Conservation (phyloP, 1,284 basidiomycete genomes). For the Ustilago sp. region DNA sequence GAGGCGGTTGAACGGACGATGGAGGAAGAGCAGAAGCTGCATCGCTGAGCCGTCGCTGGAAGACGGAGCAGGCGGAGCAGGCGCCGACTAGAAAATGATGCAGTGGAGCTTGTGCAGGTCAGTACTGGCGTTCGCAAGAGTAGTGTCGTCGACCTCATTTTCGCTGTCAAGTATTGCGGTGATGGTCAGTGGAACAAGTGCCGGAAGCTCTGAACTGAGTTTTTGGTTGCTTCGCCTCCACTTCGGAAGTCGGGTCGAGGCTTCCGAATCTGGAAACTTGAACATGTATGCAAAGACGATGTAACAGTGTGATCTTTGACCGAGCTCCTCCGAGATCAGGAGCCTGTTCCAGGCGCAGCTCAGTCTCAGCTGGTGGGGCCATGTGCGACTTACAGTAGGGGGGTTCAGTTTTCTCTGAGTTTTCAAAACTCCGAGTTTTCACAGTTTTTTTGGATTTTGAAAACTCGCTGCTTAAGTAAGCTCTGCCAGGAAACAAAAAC, state of each 20-base stretch:
- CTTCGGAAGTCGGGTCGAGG: slow-evolving; percentile 13
- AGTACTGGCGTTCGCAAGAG: neutral
- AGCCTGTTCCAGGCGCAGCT: too few relatives aligned
- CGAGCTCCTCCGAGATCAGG: neutral
- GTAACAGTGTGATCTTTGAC: slow-evolving; percentile 1
- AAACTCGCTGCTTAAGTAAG: too few relatives aligned
- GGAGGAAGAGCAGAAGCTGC: slow-evolving; percentile 17
- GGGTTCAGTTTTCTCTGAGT: too few relatives aligned
- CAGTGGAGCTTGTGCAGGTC: neutral
- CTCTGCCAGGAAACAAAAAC: too few relatives aligned
- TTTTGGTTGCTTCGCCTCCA: slow-evolving; percentile 2
- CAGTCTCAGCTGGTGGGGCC: too few relatives aligned
- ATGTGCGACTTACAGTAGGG: too few relatives aligned
- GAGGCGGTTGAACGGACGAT: neutral
- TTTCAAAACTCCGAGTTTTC: too few relatives aligned
- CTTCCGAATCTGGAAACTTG: neutral
- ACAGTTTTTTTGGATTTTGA: too few relatives aligned
- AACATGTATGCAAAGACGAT: neutral
- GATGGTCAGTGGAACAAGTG: neutral
- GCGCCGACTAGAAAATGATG: neutral
- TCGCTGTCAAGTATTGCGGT: neutral
- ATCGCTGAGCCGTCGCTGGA: neutral
- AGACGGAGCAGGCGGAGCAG: neutral
- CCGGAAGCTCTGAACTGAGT: neutral
- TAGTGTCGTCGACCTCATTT: slow-evolving; percentile 9